Evolutionary conservation across 495 filamentous ascomycete genomes (phyloP).

Genomic region (Xylaria scruposa): DNA sequence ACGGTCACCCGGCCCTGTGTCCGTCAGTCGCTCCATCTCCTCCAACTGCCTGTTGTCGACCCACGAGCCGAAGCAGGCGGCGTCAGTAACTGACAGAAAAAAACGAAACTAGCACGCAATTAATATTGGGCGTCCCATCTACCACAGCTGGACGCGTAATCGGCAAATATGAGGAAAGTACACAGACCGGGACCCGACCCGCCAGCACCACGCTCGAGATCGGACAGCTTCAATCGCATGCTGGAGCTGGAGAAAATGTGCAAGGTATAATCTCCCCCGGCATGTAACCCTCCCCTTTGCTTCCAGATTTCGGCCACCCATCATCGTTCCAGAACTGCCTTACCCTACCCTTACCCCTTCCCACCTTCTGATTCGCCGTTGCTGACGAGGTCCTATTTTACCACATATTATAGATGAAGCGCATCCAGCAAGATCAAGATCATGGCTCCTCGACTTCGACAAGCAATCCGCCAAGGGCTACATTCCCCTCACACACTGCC

Average conservation of each 20-base stretch:
- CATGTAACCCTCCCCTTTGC: slow-evolving; percentile 44
- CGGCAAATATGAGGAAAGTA: slow-evolving; percentile 44
- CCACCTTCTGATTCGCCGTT: slow-evolving; percentile 31
- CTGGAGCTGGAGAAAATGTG: slow-evolving; percentile 58
- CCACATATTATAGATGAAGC: slow-evolving; percentile 46
- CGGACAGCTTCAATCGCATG: slow-evolving; percentile 56
- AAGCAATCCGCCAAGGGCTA: slow-evolving; percentile 40
- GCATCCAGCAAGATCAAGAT: slow-evolving; percentile 44
- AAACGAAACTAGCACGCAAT: slow-evolving; percentile 14
- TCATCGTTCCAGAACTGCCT: slow-evolving; percentile 28
- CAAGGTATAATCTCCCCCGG: slow-evolving; percentile 53
- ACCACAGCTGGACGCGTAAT: slow-evolving; percentile 40
- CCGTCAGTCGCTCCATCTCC: slow-evolving; percentile 24
- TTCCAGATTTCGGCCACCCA: slow-evolving; percentile 32
- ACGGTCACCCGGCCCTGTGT: slow-evolving; percentile 31
- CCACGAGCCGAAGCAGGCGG: slow-evolving; percentile 16
- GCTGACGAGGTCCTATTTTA: slow-evolving; percentile 41
- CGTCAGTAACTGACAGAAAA: neutral
- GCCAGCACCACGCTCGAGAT: slow-evolving; percentile 38
- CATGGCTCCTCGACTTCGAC: slow-evolving; percentile 36
- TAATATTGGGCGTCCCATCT: slow-evolving; percentile 29
- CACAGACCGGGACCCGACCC: slow-evolving; percentile 38
- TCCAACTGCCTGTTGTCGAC: slow-evolving; percentile 21
- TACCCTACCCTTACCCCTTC: slow-evolving; percentile 29
- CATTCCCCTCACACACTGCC: slow-evolving; percentile 38